Base-by-base conservation (phyloP, 257 asterid species). In the Hygrophila difformis region DNA sequence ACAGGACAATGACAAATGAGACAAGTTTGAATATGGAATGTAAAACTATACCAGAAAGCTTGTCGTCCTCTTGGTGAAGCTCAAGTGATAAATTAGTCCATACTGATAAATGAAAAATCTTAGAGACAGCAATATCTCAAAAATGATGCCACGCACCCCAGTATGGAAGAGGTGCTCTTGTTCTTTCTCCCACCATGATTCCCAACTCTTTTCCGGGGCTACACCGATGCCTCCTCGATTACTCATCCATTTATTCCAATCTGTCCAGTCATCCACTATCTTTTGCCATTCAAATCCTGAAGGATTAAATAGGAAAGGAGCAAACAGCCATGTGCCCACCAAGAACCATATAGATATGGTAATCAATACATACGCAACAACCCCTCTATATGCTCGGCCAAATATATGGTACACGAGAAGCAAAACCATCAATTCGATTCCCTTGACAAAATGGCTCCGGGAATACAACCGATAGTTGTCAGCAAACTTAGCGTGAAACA, bases 231-330 rank as follows among this genome's bases (percentile, higher is more conserved):
- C 95, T 42, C 97, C 97, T 1, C 67, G 82, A 63, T 74, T 88
- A 65, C 65, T 53, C 76, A 88, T 88, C 97, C 97, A 88, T 48
- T 84, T 88, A 47, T 62, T 74, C 97, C 97, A 88, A 60, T 88
- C 97, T 1, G 82, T 62, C 94, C 94, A 88, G 42, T 88, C 97
- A 59, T 88, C 97, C 60, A 84, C 64, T 49, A 88, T 78, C 53
- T 87, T 87, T 51, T 87, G 97, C 97, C 97, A 87, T 51, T 87
- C 97, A 26, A 83, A 87, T 44, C 97, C 97, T 0, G 97, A 87
- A 33, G 97, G 97, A 54, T 87, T 87, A 72, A 87, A 87, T 46
- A 87, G 70, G 68, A 88, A 88, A 0, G 97, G 97, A 8, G 97
- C 93, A 47, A 84, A 88, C 36, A 88, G 95, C 97, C 97, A 88